Evolutionary conservation across 805 yeast species (phyloP).

Genomic region (Dipodascopsis uninucleata): DNA sequence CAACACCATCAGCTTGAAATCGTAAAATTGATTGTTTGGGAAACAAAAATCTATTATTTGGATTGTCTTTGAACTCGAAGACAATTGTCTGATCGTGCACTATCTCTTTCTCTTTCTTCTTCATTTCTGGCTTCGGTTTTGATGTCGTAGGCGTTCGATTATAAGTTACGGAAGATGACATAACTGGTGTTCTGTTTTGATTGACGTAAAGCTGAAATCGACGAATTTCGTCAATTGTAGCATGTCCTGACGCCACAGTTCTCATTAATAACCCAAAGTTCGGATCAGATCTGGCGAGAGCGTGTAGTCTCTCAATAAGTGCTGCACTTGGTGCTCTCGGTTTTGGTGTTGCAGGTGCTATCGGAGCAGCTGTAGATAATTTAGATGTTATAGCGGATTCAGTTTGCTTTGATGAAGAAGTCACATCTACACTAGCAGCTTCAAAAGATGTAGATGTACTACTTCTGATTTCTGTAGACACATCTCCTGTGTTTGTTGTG

Average conservation of each 20-base stretch:
- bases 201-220: constrained; percentile 78
- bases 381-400: too few relatives aligned
- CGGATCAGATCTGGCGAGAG: constrained; percentile 72
- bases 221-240: constrained; percentile 64
- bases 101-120: constrained; percentile 20
- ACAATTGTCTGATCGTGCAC: constrained; percentile 48
- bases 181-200: constrained; percentile 34
- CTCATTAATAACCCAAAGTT: constrained; percentile 71
- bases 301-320: constrained; percentile 80
- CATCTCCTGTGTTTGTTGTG: constrained; percentile 24
- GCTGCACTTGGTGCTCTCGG: constrained; percentile 14
- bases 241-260: constrained; percentile 78
- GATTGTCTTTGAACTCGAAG: constrained; percentile 79
- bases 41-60: constrained; percentile 65
- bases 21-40: constrained; percentile 80
- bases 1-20: constrained; percentile 35
- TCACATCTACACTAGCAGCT: neutral
- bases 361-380: too few relatives aligned
- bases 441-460: constrained; percentile 1
- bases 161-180: constrained; percentile 11
- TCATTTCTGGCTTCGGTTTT: constrained; percentile 6
- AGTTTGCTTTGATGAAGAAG: too few relatives aligned
- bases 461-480: constrained; percentile 14
- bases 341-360: neutral
- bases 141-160: constrained; percentile 7